These are phyloP conservation scores for Centella asiatica DNA, from an alignment of 129 eudicot species.

Conservation along the genomic window DNA sequence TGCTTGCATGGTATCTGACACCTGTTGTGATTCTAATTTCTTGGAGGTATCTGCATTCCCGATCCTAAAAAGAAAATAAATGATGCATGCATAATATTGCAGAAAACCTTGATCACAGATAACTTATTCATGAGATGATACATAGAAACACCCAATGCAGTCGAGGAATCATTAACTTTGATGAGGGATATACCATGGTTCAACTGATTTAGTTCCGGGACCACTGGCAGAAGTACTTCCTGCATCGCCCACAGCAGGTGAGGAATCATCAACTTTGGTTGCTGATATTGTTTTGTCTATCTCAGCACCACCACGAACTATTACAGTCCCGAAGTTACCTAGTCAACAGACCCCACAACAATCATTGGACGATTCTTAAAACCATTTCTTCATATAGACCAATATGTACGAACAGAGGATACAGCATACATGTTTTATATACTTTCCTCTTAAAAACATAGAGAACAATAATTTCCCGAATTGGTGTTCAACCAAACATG, in stretches of 20 bases:
- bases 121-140: background rate
- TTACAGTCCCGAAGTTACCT: slow-evolving; percentile 86
- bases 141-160: background rate
- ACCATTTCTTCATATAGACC: background rate
- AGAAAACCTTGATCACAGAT: background rate
- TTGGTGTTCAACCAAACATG: no score
- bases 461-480: background rate
- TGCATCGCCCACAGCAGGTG: slow-evolving; percentile 24
- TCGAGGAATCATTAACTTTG: no score
- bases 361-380: background rate
- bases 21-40: slow-evolving; percentile 23
- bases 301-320: slow-evolving; percentile 60
- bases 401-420: background rate
- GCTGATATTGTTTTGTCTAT: slow-evolving; percentile 27
- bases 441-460: background rate
- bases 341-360: slow-evolving; percentile 13
- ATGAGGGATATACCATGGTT: slow-evolving; percentile 48
- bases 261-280: slow-evolving; percentile 21
- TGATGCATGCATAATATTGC: background rate
- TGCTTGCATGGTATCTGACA: slow-evolving; percentile 22
- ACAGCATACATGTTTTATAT: background rate
- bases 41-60: slow-evolving; percentile 27
- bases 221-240: slow-evolving; percentile 35
- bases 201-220: slow-evolving; percentile 35
- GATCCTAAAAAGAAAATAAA: slow-evolving; percentile 38